Evolutionary conservation across 2,329 filamentous ascomycete genomes (phyloP).

Genomic region (Xylariaceae sp.): DNA sequence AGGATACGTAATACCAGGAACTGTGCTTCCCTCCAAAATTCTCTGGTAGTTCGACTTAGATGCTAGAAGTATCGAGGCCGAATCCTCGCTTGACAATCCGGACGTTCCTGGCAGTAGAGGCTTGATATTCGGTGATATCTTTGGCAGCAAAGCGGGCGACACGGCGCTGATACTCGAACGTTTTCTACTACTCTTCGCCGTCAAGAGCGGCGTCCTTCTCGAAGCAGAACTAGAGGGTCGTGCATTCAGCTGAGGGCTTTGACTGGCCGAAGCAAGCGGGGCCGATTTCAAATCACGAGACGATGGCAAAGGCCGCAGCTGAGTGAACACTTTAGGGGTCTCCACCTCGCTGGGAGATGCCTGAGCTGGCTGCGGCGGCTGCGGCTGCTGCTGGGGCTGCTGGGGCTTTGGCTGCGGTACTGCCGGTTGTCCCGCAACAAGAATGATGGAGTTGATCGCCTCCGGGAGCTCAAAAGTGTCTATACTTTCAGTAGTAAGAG

Average conservation of each 20-base stretch:
- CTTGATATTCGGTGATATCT: constrained; percentile 92
- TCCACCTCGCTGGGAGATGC: constrained; percentile 38
- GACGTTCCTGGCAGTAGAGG: constrained; percentile 66
- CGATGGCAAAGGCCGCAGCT: constrained; percentile 48
- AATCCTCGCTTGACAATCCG: constrained; percentile 52
- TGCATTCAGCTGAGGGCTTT: constrained; percentile 60
- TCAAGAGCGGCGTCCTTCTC: constrained; percentile 52
- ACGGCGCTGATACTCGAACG: constrained; percentile 65
- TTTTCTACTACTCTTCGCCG: constrained; percentile 60
- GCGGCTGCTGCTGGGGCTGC: constrained; percentile 41
- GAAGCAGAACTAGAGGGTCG: constrained; percentile 39
- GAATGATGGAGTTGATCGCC: constrained; percentile 58
- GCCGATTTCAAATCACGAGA: constrained; percentile 41
- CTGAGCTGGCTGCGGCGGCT: constrained; percentile 46
- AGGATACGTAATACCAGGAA: constrained; percentile 86
- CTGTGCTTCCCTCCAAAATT: constrained; percentile 84
- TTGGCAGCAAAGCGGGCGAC: constrained; percentile 80
- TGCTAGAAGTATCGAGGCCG: constrained; percentile 69
- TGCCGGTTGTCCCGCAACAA: constrained; percentile 42
- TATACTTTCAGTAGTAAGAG: constrained; percentile 47
- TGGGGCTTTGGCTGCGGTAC: constrained; percentile 48
- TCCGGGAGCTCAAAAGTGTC: constrained; percentile 67
- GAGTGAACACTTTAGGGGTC: constrained; percentile 46
- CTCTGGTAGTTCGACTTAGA: constrained; percentile 98
- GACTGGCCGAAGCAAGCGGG: constrained; percentile 49